Percentiles rank a stretch among this genome's conserved stretches.
These are phyloP conservation scores for Yamagishiella unicocca DNA, from an alignment of 139 green algal species.

Conservation along the genomic window DNA sequence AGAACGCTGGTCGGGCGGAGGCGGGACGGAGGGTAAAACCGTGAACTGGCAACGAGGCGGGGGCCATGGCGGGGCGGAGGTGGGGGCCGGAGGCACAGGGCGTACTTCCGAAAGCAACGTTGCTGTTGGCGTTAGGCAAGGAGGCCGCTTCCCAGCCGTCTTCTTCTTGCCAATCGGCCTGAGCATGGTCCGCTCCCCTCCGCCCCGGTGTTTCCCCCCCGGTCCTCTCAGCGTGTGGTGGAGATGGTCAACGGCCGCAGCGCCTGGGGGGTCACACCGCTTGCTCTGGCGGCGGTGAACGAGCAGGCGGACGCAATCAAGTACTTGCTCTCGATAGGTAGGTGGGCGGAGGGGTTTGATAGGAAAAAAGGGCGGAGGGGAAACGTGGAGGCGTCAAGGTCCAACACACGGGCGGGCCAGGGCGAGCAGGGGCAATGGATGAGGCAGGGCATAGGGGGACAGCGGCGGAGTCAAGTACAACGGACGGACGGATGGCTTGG, in stretches of 20 bases:
- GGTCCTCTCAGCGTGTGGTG: constrained; percentile 1
- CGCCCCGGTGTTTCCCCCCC: not conserved
- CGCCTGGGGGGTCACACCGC: constrained; percentile 13
- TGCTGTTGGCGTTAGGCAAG: not conserved
- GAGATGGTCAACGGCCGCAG: constrained; percentile 6
- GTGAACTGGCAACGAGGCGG: too few relatives aligned
- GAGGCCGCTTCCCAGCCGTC: not conserved
- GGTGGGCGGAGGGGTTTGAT: not conserved
- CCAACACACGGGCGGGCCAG: too few relatives aligned
- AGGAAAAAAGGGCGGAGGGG: not conserved
- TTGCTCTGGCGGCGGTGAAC: constrained; percentile 14
- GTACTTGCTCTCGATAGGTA: constrained; percentile 30
- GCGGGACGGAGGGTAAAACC: too few relatives aligned
- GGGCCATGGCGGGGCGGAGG: too few relatives aligned
- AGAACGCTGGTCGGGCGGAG: too few relatives aligned
- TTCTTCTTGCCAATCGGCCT: not conserved
- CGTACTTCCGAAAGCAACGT: not conserved
- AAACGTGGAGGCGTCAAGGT: too few relatives aligned
- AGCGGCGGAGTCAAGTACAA: not conserved
- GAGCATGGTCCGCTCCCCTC: not conserved
- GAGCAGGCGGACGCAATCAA: constrained; percentile 22
- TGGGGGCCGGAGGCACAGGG: too few relatives aligned
- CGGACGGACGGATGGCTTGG: not conserved
- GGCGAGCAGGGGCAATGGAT: not conserved
- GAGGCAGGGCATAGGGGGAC: not conserved